These are phyloP conservation scores for Lycium barbarum DNA, from an alignment of 257 asterid species.

Conservation along the genomic window DNA sequence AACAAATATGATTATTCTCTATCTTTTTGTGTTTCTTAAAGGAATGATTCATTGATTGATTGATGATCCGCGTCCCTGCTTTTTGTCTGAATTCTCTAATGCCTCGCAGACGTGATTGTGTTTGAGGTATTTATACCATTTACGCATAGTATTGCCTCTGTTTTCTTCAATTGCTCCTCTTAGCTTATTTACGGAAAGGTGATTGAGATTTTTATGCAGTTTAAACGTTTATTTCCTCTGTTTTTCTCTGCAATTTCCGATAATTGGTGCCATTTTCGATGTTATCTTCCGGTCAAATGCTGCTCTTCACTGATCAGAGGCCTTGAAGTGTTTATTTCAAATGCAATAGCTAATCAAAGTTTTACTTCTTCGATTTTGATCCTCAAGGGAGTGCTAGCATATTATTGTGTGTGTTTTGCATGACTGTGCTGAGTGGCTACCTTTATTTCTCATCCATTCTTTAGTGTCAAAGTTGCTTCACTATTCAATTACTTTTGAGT, in stretches of 20 bases:
- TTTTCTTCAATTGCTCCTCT: neutral
- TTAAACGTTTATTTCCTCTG: neutral
- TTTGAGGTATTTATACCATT: slow-evolving; percentile 14
- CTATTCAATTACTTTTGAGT: neutral
- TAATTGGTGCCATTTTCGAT: neutral
- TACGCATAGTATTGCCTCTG: neutral
- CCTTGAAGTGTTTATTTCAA: neutral
- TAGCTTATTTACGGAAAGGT: neutral
- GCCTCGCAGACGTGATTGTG: slow-evolving; percentile 28
- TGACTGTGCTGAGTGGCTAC: neutral
- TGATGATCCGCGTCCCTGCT: slow-evolving; percentile 44
- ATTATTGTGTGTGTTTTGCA: neutral
- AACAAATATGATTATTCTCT: slow-evolving; percentile 30
- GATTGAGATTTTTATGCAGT: slow-evolving; percentile 6
- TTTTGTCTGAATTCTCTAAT: slow-evolving; percentile 42
- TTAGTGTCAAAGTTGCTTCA: neutral
- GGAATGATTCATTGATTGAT: slow-evolving; percentile 34
- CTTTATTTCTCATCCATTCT: neutral
- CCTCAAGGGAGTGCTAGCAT: neutral
- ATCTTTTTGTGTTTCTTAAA: slow-evolving; percentile 29
- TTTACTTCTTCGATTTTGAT: neutral
- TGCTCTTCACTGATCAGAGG: neutral
- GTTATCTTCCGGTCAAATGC: neutral
- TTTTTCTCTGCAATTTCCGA: neutral
- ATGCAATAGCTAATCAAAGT: slow-evolving; percentile 10